Evolutionary conservation across 768 basidiomycete genomes (phyloP).

Genomic region (Fomitopsis serialis): DNA sequence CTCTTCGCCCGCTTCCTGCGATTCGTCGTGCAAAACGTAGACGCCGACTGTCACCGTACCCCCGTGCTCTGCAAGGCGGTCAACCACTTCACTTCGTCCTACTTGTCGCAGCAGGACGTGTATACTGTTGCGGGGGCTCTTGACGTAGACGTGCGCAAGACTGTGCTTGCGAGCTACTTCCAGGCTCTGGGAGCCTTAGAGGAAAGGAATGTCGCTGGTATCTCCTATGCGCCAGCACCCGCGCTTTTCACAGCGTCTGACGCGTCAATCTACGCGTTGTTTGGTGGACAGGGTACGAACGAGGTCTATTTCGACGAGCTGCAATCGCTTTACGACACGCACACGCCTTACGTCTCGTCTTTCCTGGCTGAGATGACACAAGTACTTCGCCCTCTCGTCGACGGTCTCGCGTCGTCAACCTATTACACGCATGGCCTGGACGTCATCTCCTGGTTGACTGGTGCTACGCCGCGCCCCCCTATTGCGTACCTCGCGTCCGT

Average conservation of each 20-base stretch:
- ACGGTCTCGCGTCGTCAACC: conserved; percentile 49
- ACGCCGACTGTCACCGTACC: conserved; percentile 50
- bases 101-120: conserved; percentile 70
- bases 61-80: conserved; percentile 71
- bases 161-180: conserved; percentile 77
- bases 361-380: conserved; percentile 62
- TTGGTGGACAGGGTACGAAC: conserved; percentile 97
- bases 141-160: conserved; percentile 70
- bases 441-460: conserved; percentile 78
- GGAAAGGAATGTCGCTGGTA: conserved; percentile 43
- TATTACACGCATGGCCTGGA: conserved; percentile 82
- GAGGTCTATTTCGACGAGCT: conserved; percentile 98
- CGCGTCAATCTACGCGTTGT: conserved; percentile 83
- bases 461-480: conserved; percentile 64
- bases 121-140: conserved; percentile 76
- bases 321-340: conserved; percentile 85
- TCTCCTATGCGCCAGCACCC: conserved; percentile 57
- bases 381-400: conserved; percentile 67
- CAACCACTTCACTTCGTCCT: conserved; percentile 71
- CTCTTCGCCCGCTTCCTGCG: conserved; percentile 80
- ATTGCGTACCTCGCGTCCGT: conserved; percentile 86
- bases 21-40: conserved; percentile 62
- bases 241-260: conserved; percentile 64
- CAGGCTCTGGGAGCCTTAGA: conserved; percentile 66
- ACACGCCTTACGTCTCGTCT: conserved; percentile 77